phyloP scores from a whole-genome alignment of 371 early-diverging fungal genomes.

The Paraphysoderma sedebokerense region DNA sequence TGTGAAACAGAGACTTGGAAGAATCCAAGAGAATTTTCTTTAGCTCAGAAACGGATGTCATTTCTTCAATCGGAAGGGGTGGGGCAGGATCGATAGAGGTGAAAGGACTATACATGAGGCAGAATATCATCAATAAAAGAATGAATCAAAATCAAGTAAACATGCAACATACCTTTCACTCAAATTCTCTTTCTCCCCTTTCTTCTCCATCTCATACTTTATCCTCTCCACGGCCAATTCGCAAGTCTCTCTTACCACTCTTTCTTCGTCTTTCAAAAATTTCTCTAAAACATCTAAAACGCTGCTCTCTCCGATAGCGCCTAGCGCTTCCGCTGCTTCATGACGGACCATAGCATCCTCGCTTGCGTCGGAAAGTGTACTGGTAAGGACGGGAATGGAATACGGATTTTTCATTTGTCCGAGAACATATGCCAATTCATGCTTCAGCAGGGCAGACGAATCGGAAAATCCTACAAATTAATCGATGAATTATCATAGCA shows the following conservation, averaged over 20 bases:
- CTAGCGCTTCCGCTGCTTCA: slow-evolving; percentile 97
- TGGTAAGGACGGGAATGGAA: slow-evolving; percentile 55
- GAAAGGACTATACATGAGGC: too few species aligned
- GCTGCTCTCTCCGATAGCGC: slow-evolving; percentile 65
- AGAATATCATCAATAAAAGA: too few species aligned
- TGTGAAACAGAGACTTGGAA: slow-evolving; percentile 60
- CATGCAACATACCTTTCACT: background rate
- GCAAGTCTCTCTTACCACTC: slow-evolving; percentile 84
- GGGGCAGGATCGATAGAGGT: slow-evolving; percentile 89
- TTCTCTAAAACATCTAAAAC: slow-evolving; percentile 49
- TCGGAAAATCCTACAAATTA: slow-evolving; percentile 50
- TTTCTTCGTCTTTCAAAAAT: slow-evolving; percentile 40
- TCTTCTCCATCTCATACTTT: slow-evolving; percentile 41
- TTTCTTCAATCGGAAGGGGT: slow-evolving; percentile 27
- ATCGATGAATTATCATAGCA: background rate
- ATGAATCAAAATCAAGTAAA: too few species aligned
- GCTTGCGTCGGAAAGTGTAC: slow-evolving; percentile 41
- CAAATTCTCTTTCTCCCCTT: slow-evolving; percentile 13
- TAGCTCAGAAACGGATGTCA: slow-evolving; percentile 42
- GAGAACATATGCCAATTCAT: slow-evolving; percentile 96
- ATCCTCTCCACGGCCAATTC: slow-evolving; percentile 85
- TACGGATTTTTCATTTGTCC: slow-evolving; percentile 88
- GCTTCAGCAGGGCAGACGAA: slow-evolving; percentile 88
- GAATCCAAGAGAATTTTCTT: slow-evolving; percentile 48
- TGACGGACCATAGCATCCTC: slow-evolving; percentile 97